Evolutionary conservation across 805 yeast species (phyloP).

Genomic region (Metschnikowia cubensis): DNA sequence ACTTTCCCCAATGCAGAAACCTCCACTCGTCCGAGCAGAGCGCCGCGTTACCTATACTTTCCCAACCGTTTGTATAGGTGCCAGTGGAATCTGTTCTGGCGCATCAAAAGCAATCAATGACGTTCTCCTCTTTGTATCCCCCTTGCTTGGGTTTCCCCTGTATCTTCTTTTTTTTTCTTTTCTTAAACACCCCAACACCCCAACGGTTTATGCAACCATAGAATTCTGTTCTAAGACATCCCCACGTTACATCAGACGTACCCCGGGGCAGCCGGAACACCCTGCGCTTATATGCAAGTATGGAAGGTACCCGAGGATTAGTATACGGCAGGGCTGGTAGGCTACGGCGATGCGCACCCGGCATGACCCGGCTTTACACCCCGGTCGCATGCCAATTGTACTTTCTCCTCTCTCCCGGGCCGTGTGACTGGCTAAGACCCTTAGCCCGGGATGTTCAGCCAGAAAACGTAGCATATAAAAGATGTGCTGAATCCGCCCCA

Average conservation of each 20-base stretch:
- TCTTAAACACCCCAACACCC: no score
- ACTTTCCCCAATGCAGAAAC: slow-evolving; percentile 11
- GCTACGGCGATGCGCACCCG: slow-evolving; percentile 7
- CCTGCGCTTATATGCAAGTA: not conserved
- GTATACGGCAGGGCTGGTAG: slow-evolving; percentile 1
- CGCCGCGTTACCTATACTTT: not conserved
- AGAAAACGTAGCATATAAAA: slow-evolving; percentile 10
- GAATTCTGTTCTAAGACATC: no score
- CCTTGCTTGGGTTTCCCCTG: no score
- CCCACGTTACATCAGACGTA: no score
- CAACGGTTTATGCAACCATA: no score
- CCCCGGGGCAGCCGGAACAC: slow-evolving; percentile 4
- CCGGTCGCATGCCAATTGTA: slow-evolving; percentile 9
- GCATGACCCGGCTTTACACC: slow-evolving; percentile 10
- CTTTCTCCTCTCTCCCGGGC: slow-evolving; percentile 12
- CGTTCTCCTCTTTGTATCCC: not conserved
- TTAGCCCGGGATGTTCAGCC: slow-evolving; percentile 6
- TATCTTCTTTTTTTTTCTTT: no score
- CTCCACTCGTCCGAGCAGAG: slow-evolving; percentile 12
- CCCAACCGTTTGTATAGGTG: no score
- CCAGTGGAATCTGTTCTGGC: not conserved
- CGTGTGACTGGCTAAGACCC: slow-evolving; percentile 1
- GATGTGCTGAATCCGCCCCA: slow-evolving; percentile 7
- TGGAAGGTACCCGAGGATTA: slow-evolving; percentile 2
- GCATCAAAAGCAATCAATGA: not conserved